A percentile compares a stretch with the other conserved stretches of the same genome.
These are phyloP conservation scores for Ogataea kodamae DNA, from an alignment of 805 yeast genomes.

Conservation along the genomic window DNA sequence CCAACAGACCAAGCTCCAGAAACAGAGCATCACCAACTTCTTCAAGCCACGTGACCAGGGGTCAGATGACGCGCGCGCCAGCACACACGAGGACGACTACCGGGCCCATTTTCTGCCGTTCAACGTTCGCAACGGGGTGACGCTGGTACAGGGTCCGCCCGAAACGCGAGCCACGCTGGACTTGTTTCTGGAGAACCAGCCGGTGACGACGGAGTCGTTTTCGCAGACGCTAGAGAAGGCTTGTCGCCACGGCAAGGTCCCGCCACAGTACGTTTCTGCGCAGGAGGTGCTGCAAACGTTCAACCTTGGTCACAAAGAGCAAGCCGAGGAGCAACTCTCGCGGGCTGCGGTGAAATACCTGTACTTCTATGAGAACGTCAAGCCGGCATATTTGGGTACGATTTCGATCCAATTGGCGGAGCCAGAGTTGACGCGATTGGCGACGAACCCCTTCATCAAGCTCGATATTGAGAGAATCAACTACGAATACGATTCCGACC, in stretches of 20 bases:
- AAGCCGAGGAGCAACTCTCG: slow-evolving; percentile 34
- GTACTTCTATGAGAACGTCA: slow-evolving; percentile 39
- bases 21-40: slow-evolving; percentile 33
- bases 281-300: slow-evolving; percentile 31
- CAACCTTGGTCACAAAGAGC: slow-evolving; percentile 31
- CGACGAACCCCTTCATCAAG: slow-evolving; percentile 23
- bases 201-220: slow-evolving; percentile 10
- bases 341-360: slow-evolving; percentile 35
- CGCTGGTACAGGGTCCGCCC: slow-evolving; percentile 8
- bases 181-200: slow-evolving; percentile 16
- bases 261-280: slow-evolving; percentile 20
- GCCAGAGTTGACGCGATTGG: slow-evolving; percentile 29
- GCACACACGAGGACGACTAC: slow-evolving; percentile 16
- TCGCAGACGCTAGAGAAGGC: slow-evolving; percentile 4
- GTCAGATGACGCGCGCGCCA: slow-evolving; percentile 2
- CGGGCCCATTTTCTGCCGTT: slow-evolving; percentile 30
- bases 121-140: slow-evolving; percentile 26
- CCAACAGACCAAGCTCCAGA: slow-evolving; percentile 25
- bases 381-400: slow-evolving; percentile 36
- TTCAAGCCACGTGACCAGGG: slow-evolving; percentile 23
- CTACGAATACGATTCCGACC: slow-evolving; percentile 35
- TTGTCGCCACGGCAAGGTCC: no score
- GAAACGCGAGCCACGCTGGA: slow-evolving; percentile 12
- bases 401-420: slow-evolving; percentile 24
- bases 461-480: slow-evolving; percentile 28